Conservation (phyloP, 2,329 filamentous ascomycete genomes). For the Cordyceps javanica region DNA sequence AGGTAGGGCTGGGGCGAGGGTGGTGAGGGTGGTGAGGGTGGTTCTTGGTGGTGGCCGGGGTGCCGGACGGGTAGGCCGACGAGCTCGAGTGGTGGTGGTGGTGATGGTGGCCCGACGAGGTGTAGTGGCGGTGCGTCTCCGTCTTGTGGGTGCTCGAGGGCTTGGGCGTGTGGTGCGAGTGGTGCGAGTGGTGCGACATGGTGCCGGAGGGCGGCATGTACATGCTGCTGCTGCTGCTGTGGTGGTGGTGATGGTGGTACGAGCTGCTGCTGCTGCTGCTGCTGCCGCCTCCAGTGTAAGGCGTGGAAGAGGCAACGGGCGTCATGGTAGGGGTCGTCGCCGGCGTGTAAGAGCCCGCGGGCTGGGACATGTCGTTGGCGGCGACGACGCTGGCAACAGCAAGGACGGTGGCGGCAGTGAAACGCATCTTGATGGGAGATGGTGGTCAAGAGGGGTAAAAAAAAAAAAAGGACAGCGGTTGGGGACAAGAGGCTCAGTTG, state of each 20-base stretch:
- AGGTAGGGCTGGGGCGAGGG: neutral
- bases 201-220: too few species aligned
- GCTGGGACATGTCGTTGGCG: neutral
- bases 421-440: conserved; percentile 7
- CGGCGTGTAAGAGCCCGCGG: neutral
- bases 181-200: too few species aligned
- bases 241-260: too few species aligned
- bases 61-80: neutral
- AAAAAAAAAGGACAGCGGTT: neutral
- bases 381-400: conserved; percentile 25
- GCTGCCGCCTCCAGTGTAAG: too few species aligned
- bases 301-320: neutral
- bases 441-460: neutral
- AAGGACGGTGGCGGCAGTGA: conserved; percentile 3
- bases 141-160: too few species aligned
- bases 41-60: neutral
- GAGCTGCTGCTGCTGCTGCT: neutral
- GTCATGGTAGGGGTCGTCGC: neutral
- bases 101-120: neutral
- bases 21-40: neutral
- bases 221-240: too few species aligned
- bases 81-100: neutral
- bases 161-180: too few species aligned
- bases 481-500: neutral
- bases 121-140: neutral